Conservation (phyloP, 2,329 filamentous ascomycete species). For the Samsoniella hepiali region DNA sequence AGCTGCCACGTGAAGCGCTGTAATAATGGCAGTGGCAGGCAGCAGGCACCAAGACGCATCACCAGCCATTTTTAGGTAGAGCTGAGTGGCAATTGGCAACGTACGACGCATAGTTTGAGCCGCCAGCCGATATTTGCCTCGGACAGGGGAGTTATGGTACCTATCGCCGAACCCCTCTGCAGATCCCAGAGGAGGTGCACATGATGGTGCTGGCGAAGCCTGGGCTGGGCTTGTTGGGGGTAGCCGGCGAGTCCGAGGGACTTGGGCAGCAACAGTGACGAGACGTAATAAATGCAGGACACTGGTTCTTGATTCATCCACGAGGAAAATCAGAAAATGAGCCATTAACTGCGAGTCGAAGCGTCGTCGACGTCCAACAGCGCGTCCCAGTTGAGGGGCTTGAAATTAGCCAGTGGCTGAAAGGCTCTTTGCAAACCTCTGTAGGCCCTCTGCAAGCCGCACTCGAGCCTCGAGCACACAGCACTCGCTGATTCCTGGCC, state of each 20-base stretch:
- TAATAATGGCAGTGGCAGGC: not conserved
- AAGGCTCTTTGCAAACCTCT: no score
- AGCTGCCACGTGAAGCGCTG: not conserved
- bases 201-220: not conserved
- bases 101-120: slow-evolving; percentile 2
- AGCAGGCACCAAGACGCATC: not conserved
- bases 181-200: not conserved
- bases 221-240: not conserved
- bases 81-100: not conserved
- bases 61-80: no score
- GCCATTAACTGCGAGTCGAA: no score
- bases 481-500: not conserved
- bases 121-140: slow-evolving; percentile 2
- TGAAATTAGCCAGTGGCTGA: not conserved
- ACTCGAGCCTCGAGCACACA: not conserved
- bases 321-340: no score
- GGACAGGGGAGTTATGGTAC: slow-evolving; percentile 5
- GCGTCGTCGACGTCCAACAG: not conserved
- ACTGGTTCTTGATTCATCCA: no score
- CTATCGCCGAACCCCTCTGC: slow-evolving; percentile 10
- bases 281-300: no score
- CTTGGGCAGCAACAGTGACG: not conserved
- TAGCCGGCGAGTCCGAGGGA: not conserved
- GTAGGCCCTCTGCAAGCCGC: not conserved
- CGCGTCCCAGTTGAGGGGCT: no score